These are phyloP conservation scores for Cytospora schulzeri DNA, from an alignment of 2,329 filamentous ascomycete genomes.

Conservation along the genomic window DNA sequence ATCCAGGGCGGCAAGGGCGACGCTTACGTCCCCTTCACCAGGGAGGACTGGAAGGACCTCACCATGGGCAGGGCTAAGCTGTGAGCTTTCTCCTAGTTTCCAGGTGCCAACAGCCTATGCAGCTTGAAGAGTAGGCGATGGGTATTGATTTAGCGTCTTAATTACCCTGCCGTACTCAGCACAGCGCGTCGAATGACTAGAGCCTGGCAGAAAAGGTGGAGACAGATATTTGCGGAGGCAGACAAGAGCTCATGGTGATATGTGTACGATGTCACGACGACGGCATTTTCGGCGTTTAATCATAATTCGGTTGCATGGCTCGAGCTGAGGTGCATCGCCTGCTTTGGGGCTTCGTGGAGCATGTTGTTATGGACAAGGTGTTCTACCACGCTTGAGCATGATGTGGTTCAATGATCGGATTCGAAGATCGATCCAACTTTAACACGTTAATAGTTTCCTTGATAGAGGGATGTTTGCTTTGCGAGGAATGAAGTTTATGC, in stretches of 20 bases:
- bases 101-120: background rate
- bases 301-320: background rate
- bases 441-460: background rate
- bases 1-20: slow-evolving; percentile 60
- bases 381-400: background rate
- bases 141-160: background rate
- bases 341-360: background rate
- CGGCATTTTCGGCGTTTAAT: background rate
- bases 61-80: slow-evolving; percentile 35
- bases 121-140: background rate
- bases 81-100: slow-evolving; percentile 15
- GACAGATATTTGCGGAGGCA: background rate
- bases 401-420: background rate
- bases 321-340: background rate
- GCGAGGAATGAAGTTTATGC: background rate
- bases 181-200: background rate
- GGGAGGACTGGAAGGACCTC: slow-evolving; percentile 57
- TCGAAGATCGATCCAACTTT: background rate
- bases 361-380: background rate
- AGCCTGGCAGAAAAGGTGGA: background rate
- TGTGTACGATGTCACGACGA: background rate
- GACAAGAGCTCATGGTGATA: background rate
- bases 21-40: slow-evolving; percentile 61
- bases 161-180: background rate
- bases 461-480: background rate